Evolutionary conservation across 164 flowering plant species (phyloP).

Genomic region (Cinnamomum micranthum): DNA sequence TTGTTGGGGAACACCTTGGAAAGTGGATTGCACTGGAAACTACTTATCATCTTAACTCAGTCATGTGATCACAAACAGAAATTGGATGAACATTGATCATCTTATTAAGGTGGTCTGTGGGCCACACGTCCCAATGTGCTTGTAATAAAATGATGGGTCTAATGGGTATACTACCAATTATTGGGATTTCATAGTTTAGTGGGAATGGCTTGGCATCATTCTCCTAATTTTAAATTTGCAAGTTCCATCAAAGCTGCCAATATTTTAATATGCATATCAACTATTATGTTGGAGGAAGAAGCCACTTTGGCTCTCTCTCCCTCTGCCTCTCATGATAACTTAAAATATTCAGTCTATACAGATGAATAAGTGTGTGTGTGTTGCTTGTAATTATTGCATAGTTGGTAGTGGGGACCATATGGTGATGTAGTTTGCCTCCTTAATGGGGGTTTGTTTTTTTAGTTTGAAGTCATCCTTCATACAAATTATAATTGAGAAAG

Average conservation of each 20-base stretch:
- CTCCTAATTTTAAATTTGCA: not conserved
- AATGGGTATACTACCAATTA: not conserved
- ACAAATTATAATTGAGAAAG: too few relatives aligned
- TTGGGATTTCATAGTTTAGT: not conserved
- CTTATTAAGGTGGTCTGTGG: not conserved
- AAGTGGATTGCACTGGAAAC: too few relatives aligned
- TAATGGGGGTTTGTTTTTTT: not conserved
- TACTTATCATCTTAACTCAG: not conserved
- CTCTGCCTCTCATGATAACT: not conserved
- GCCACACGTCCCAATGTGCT: not conserved
- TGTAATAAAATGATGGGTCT: not conserved
- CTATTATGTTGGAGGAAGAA: not conserved
- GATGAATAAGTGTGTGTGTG: too few relatives aligned
- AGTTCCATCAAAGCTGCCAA: not conserved
- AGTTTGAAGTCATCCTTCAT: too few relatives aligned
- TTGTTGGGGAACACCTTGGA: too few relatives aligned
- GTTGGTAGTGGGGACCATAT: not conserved
- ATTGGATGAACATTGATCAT: too few relatives aligned
- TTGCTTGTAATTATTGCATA: not conserved
- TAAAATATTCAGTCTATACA: not conserved
- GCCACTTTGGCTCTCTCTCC: not conserved
- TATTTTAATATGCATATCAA: not conserved
- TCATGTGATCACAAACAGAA: not conserved
- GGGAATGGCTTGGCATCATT: not conserved
- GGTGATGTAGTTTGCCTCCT: not conserved